Base-by-base conservation (phyloP, 768 basidiomycete species). In the Botryobasidium botryosum region DNA sequence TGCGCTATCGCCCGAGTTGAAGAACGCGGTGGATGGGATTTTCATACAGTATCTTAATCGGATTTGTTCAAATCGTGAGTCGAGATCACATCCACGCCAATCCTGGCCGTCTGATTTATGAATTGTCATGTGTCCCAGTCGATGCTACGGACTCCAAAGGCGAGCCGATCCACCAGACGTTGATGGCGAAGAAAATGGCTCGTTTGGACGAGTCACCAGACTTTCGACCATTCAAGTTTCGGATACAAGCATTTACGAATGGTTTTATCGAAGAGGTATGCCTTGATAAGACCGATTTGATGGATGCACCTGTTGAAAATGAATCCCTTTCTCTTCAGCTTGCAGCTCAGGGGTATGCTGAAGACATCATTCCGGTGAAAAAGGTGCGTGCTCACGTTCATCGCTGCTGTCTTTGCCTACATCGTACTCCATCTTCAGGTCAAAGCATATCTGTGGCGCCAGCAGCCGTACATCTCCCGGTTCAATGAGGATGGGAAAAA, bases 401-500 rank as follows among this genome's bases (percentile, higher is more conserved):
- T 29, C 15, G n/a, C 12, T 17, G 38, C 21, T 26, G 24, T 26
- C 25, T 44, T 44, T 12, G 42, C 33, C 40, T 24, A 33, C 21
- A 1, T 43, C 31, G 13, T 42, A n/a, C n/a, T n/a, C n/a, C n/a
- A n/a, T n/a, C n/a, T 35, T 17, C 49, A 87, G 84, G 75, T 86
- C 59, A 79, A 90, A 53, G 79, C 87, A 63, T 99, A 94, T 64
- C 74, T 99, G 40, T 99, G 92, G 92, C 78, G 77, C 28, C 61
- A 63, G 49, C 86, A 91, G 54, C 79, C 78, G 25, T 79, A 81
- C 58, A 97, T 99, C 57, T 79, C 88, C 24, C 83, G 92, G 25
- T 97, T 91, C 68, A 99, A 99, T 59, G 88, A 96, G 56, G 92
- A 97, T 59, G 92, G 92, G 28, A 96, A 96, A 63, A 99, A 99